A percentile compares a stretch with the other conserved stretches of the same genome.
These are phyloP conservation scores for Suillus subalutaceus DNA, from an alignment of 768 basidiomycete species.

Conservation along the genomic window DNA sequence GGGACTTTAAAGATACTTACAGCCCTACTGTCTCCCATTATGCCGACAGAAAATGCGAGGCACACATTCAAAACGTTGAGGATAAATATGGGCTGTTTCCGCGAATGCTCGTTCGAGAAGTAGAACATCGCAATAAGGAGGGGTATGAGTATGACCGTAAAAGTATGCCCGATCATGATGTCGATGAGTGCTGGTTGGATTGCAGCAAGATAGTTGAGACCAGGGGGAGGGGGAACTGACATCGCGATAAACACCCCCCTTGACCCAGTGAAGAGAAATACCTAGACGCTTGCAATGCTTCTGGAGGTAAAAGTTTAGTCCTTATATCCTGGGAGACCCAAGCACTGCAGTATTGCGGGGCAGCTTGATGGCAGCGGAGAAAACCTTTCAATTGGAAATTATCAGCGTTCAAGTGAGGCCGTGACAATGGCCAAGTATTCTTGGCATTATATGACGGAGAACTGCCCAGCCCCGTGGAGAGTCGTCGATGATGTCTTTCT, in stretches of 20 bases:
- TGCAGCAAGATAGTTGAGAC: constrained; percentile 9
- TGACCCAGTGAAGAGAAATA: neutral
- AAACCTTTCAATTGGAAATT: neutral
- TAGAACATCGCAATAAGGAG: constrained; percentile 34
- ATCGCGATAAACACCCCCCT: neutral
- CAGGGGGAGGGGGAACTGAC: constrained; percentile 2
- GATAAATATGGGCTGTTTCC: constrained; percentile 30
- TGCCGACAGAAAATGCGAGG: constrained; percentile 25
- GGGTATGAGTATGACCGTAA: constrained; percentile 33
- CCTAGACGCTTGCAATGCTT: neutral
- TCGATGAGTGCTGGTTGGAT: constrained; percentile 26
- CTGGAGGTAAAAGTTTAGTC: neutral
- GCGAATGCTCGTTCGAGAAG: constrained; percentile 29
- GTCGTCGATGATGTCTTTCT: neutral
- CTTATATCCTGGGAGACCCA: neutral
- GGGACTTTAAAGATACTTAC: constrained; percentile 11
- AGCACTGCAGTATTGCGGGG: neutral
- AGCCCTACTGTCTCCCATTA: constrained; percentile 22
- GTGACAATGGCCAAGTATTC: neutral
- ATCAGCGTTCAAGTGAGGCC: neutral
- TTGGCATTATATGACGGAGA: neutral
- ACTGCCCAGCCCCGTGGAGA: neutral
- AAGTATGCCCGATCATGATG: constrained; percentile 33
- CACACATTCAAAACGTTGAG: constrained; percentile 28
- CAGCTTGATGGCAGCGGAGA: neutral